These are phyloP conservation scores for Samsoniella hepiali DNA, from an alignment of 2,329 filamentous ascomycete species.

Conservation along the genomic window DNA sequence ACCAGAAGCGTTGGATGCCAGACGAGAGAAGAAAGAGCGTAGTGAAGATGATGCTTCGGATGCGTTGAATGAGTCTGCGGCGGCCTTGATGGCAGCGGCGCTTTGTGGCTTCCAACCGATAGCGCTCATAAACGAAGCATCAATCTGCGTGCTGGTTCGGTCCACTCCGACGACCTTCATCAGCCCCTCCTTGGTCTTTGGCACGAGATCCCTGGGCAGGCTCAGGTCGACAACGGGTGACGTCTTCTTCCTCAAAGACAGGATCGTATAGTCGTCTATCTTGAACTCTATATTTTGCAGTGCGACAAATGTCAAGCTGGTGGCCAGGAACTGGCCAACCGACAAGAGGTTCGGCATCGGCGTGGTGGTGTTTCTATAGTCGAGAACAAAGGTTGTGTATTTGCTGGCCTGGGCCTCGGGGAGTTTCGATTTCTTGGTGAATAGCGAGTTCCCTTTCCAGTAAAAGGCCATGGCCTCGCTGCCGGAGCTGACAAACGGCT, in stretches of 20 bases:
- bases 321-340: conserved; percentile 87
- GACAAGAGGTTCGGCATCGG: conserved; percentile 83
- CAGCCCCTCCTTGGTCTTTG: conserved; percentile 77
- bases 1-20: conserved; percentile 59
- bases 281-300: conserved; percentile 84
- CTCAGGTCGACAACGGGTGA: conserved; percentile 70
- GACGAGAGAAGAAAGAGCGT: conserved; percentile 73
- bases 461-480: conserved; percentile 96
- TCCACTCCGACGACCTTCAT: conserved; percentile 84
- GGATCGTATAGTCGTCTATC: conserved; percentile 81
- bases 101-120: conserved; percentile 74
- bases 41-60: conserved; percentile 61
- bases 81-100: conserved; percentile 38
- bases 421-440: conserved; percentile 80
- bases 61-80: conserved; percentile 47
- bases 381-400: conserved; percentile 89
- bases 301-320: conserved; percentile 92
- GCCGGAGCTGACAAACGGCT: conserved; percentile 93
- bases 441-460: conserved; percentile 98
- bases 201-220: conserved; percentile 76
- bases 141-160: conserved; percentile 85
- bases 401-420: conserved; percentile 61
- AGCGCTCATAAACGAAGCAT: conserved; percentile 83
- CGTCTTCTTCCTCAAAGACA: conserved; percentile 78
- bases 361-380: conserved; percentile 86